Conservation (phyloP, 2,329 filamentous ascomycete species). For the Akanthomyces muscarius region DNA sequence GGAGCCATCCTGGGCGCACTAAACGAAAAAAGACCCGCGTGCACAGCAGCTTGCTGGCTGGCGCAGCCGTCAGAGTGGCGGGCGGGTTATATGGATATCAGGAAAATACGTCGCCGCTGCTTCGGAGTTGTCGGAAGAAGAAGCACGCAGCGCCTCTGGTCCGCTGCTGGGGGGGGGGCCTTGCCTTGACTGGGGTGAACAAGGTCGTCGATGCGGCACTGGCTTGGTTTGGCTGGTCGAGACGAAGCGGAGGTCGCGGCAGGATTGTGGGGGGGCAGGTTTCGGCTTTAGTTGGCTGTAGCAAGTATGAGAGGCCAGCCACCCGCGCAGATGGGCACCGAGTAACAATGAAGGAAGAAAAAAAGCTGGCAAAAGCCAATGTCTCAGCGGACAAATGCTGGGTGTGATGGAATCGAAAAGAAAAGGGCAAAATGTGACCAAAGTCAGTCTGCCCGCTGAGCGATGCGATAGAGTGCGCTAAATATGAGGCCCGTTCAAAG, state of each 20-base stretch:
- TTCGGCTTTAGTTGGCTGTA: not conserved
- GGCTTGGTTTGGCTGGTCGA: not conserved
- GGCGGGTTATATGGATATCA: not conserved
- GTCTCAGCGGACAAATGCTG: not conserved
- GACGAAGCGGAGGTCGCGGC: slow-evolving; percentile 4
- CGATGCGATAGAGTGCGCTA: not conserved
- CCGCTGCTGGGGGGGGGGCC: not conserved
- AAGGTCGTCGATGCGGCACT: not conserved
- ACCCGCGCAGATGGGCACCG: not conserved
- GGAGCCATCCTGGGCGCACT: slow-evolving; percentile 46
- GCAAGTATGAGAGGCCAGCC: not conserved
- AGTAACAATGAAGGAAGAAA: not conserved
- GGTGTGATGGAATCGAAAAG: not conserved
- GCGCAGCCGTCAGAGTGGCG: slow-evolving; percentile 1
- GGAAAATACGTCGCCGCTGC: not conserved
- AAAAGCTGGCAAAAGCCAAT: not conserved
- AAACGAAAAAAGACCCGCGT: not conserved
- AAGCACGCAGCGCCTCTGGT: not conserved
- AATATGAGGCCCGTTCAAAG: not conserved
- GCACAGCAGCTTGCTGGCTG: slow-evolving; percentile 11
- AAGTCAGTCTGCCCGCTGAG: not conserved
- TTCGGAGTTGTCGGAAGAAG: not conserved
- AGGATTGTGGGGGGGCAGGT: slow-evolving; percentile 13
- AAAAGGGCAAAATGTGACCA: not conserved
- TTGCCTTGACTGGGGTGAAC: not conserved